Evolutionary conservation across 345 rosid genomes (phyloP), one percentile per base, ranked within the genome.

Genomic region (Populus pruinosa): DNA sequence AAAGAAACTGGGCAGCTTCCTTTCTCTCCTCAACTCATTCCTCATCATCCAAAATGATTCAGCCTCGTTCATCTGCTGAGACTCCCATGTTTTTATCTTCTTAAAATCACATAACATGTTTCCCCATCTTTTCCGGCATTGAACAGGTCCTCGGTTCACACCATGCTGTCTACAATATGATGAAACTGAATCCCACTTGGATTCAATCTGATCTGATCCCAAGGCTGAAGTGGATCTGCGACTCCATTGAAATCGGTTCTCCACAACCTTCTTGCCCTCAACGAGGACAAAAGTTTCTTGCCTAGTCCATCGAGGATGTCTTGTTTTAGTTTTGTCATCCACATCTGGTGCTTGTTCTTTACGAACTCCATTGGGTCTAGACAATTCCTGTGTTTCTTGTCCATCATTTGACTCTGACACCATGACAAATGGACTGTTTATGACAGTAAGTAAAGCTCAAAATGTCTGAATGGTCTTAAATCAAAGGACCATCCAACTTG

Each of bases 31-130:
- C 65, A 64, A 33, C 31, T 82, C 75, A 66, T 53, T 78, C 68
- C 79, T 80, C 84, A 76, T 82, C 12, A n/a, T 59, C 85, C 86
- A 85, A 65, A 77, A 85, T 17, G 86, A 76, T 43, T 78, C 70
- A 55, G n/a, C 85, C 77, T 39, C 77, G 8, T 70, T 78, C 71
- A 35, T 61, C 8, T 17, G 16, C 71, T 31, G 81, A 2, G 69
- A 80, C 71, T 85, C 88, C 88, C 82, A 85, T 72, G 65, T 69
- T 70, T 76, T 82, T 25, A 85, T 82, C 62, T 85, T 85, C 79
- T 35, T 85, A 77, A 77, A 85, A 74, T 82, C 86, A 47, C 75
- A 53, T 31, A 86, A 41, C 76, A 83, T 71, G 69, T 79, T 80
- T 65, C 76, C 70, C 84, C 85, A 82, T 78, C 87, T 69, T 69